Conservation (phyloP, 345 rosid species). For the Lepidium aucheri region DNA sequence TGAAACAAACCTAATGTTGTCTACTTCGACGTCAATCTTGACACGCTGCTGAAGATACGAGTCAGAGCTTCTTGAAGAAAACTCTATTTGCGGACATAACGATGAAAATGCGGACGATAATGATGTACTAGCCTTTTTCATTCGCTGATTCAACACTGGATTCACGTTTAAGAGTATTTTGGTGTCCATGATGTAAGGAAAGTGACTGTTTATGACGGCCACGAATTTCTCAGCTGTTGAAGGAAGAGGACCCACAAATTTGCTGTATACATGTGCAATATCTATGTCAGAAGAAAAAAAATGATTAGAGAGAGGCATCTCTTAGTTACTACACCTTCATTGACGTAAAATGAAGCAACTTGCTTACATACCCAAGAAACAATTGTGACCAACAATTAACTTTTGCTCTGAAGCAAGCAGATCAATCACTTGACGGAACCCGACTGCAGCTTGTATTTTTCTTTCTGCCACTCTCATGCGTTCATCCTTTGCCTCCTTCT, state of each 20-base stretch:
- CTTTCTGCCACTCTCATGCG: conserved; percentile 37
- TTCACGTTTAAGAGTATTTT: conserved; percentile 71
- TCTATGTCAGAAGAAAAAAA: conserved; percentile 39
- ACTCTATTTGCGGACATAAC: conserved; percentile 65
- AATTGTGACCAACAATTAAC: conserved; percentile 92
- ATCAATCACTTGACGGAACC: conserved; percentile 90
- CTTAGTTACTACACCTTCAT: conserved; percentile 7
- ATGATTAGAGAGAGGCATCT: neutral
- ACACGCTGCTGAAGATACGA: conserved; percentile 31
- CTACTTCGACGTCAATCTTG: conserved; percentile 74
- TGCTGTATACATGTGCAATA: conserved; percentile 78
- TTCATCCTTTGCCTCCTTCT: conserved; percentile 75
- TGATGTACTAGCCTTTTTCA: conserved; percentile 68
- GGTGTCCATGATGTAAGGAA: conserved; percentile 77
- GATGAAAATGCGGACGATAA: conserved; percentile 61
- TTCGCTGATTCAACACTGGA: conserved; percentile 36
- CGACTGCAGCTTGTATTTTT: conserved; percentile 59
- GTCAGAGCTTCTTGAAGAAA: conserved; percentile 30
- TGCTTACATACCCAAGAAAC: conserved; percentile 63
- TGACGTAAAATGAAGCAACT: conserved; percentile 3
- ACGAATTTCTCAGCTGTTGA: conserved; percentile 63
- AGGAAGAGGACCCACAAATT: conserved; percentile 82
- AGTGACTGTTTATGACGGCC: conserved; percentile 43
- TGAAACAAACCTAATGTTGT: conserved; percentile 56
- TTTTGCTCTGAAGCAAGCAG: conserved; percentile 72